Evolutionary conservation across 164 flowering plant species (phyloP), one percentile per base, ranked within the genome.

Genomic region (Magnolia sinica): DNA sequence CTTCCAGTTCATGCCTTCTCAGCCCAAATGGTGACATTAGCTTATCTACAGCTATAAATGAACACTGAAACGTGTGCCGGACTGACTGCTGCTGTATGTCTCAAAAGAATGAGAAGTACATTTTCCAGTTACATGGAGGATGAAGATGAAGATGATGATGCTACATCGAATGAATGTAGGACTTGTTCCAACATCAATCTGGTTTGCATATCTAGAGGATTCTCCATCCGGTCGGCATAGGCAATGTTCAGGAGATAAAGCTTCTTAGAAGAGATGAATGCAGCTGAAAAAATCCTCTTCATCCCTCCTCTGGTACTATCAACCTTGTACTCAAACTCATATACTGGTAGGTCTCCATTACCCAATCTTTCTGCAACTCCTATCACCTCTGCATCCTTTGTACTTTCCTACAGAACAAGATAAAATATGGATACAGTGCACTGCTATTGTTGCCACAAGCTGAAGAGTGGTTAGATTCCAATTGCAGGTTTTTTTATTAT

Each of bases 151-250:
- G 78, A n/a, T 19, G 55, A 50, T 23, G 87, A 76, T 68, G 81
- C 81, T n/a, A 81, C 63, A 80, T 92, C 96, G 76, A 94, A 94
- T 37, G 98, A 94, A 81, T 91, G 94, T 73, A 94, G 88, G 81
- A 91, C 88, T 83, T 86, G 79, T 81, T 92, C 96, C 83, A 94
- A 75, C 75, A 86, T 74, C 70, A 19, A 71, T 81, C 89, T 88
- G 27, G 86, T 88, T 45, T 82, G 84, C 22, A 72, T n/a, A 70
- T 85, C 87, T 6, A 91, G 81, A 79, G 96, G 96, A 79, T 80
- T 86, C 73, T 90, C 93, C 6, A 86, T 88, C 64, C 84, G 83
- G 81, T 94, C 96, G 10, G 94, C 82, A 72, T 92, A 88, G 68
- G 89, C 68, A 80, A 92, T 88, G 73, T 94, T 94, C 8, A 94